Evolutionary conservation across 345 rosid genomes (phyloP), one percentile per base, ranked within the genome.

Genomic region (Durio zibethinus): DNA sequence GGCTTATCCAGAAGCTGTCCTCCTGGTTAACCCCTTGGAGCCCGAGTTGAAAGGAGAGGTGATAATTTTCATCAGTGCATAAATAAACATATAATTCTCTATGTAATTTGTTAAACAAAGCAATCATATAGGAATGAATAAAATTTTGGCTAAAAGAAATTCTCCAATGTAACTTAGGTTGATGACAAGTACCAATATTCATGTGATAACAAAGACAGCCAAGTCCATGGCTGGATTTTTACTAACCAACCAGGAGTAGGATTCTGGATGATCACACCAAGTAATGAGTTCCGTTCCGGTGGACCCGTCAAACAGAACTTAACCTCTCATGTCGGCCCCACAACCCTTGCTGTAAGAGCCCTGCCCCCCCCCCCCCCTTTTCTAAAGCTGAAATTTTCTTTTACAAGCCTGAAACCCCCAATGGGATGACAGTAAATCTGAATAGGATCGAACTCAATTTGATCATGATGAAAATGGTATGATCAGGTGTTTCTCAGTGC

Each of bases 231-330:
- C 7, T 94, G 98, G 97, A 86, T 94, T 62, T 86, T 85, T 80
- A 83, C 83, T 2, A 83, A 89, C 47, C 75, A 80, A 31, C 89
- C 94, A 5, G 79, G 88, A 0, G 89, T 88, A 4, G 98, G 98
- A 18, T 92, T 92, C 83, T 94, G 97, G 98, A 89, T 87, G 83
- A 94, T 94, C 74, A 94, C 94, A n/a, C 98, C 98, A 47, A 91
- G 92, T 81, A 74, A 85, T 63, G 98, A 92, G 89, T 94, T 89
- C 80, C 87, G 90, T 50, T 82, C 97, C 0, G 97, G 93, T 66
- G 98, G 97, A 27, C 93, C 96, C 0, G 83, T 82, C 16, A 94
- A 94, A 66, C 98, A 91, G 80, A 92, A 92, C 80, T 90, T 94
- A 45, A 92, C 97, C 35, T 94, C 94, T 54, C 98, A 94, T 45